phyloP scores from a whole-genome alignment of 768 basidiomycete genomes.

The Coprinopsis cinerea region DNA sequence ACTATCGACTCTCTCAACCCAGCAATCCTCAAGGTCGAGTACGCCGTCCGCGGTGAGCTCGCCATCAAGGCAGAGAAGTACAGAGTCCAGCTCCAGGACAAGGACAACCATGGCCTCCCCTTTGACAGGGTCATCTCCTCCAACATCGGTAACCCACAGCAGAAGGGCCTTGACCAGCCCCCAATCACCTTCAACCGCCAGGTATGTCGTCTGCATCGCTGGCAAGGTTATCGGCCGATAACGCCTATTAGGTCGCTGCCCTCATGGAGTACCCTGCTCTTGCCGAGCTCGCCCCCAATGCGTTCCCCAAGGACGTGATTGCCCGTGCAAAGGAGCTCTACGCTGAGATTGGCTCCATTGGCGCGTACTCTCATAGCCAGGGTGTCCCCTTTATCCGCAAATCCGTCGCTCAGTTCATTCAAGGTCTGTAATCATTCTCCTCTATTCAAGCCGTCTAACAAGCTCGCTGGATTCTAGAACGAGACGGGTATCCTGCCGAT shows the following conservation, averaged over 20 bases:
- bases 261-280: slow-evolving; percentile 90
- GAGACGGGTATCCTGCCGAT: slow-evolving; percentile 82
- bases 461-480: too few relatives aligned
- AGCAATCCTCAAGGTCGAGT: slow-evolving; percentile 80
- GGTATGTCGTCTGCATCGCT: slow-evolving; percentile 33
- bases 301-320: slow-evolving; percentile 83
- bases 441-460: too few relatives aligned
- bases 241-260: slow-evolving; percentile 64
- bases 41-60: slow-evolving; percentile 95
- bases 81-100: slow-evolving; percentile 60
- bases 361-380: slow-evolving; percentile 95
- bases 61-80: slow-evolving; percentile 90
- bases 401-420: slow-evolving; percentile 85
- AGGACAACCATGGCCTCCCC: slow-evolving; percentile 57
- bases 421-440: slow-evolving; percentile 43
- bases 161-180: slow-evolving; percentile 87
- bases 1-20: slow-evolving; percentile 76
- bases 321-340: slow-evolving; percentile 77
- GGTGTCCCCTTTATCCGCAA: slow-evolving; percentile 86
- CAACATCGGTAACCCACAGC: slow-evolving; percentile 98
- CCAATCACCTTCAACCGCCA: slow-evolving; percentile 91
- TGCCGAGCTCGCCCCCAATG: slow-evolving; percentile 64
- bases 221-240: neutral
- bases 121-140: slow-evolving; percentile 88
- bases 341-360: slow-evolving; percentile 83